These are phyloP conservation scores for Persicaria tinctoria DNA, from an alignment of 148 eudicot species.

Conservation along the genomic window DNA sequence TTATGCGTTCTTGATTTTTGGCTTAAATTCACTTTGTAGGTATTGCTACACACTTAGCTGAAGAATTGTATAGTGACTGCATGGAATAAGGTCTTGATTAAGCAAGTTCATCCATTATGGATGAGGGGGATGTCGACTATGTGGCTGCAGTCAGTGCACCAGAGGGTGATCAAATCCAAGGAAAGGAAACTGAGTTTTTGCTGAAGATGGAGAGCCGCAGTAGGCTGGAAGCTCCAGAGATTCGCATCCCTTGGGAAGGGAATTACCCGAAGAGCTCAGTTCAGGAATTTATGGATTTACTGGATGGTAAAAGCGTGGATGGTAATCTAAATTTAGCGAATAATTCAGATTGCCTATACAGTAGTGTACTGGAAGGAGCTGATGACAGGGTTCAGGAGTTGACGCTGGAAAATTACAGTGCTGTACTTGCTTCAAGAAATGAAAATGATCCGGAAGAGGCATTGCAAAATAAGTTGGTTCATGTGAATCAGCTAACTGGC, in stretches of 20 bases:
- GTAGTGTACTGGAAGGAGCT: slow-evolving; percentile 30
- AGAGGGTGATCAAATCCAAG: slow-evolving; percentile 24
- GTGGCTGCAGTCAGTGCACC: slow-evolving; percentile 28
- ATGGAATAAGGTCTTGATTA: neutral
- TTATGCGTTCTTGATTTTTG: neutral
- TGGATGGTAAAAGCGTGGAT: slow-evolving; percentile 34
- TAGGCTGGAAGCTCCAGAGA: slow-evolving; percentile 31
- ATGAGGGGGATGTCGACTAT: slow-evolving; percentile 45
- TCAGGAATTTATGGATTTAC: slow-evolving; percentile 36
- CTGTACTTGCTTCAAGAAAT: slow-evolving; percentile 26
- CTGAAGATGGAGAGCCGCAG: slow-evolving; percentile 24
- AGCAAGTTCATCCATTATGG: slow-evolving; percentile 29
- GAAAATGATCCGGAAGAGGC: slow-evolving; percentile 32
- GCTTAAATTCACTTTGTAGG: neutral
- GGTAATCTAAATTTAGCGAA: slow-evolving; percentile 23
- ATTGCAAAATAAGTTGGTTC: slow-evolving; percentile 33
- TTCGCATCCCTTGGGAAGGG: slow-evolving; percentile 33
- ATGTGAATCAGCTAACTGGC: slow-evolving; percentile 32
- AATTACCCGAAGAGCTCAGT: slow-evolving; percentile 29
- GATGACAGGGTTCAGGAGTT: slow-evolving; percentile 66
- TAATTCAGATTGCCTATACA: slow-evolving; percentile 31
- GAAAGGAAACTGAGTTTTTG: slow-evolving; percentile 35
- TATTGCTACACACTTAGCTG: neutral
- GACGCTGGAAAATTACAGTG: slow-evolving; percentile 34
- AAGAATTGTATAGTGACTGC: neutral